Evolutionary conservation across 1,284 basidiomycete genomes (phyloP).

Genomic region (Xanthoconium separans): DNA sequence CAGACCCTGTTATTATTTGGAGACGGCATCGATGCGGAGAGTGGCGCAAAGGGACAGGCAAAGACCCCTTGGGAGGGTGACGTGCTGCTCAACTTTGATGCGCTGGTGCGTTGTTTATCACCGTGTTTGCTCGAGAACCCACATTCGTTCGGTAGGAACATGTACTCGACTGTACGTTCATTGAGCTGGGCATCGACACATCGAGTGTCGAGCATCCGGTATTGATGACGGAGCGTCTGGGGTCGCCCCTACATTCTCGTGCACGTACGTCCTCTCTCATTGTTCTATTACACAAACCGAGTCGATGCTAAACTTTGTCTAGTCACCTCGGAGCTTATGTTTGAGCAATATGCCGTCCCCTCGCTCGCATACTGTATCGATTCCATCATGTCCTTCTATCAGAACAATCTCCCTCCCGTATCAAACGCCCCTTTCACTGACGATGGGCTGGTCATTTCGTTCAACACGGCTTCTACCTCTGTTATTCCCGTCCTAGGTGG

Average conservation of each 20-base stretch:
- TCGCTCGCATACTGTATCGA: slow-evolving; percentile 90
- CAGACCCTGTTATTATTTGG: slow-evolving; percentile 83
- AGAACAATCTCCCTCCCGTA: slow-evolving; percentile 53
- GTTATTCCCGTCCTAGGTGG: slow-evolving; percentile 85
- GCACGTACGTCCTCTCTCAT: slow-evolving; percentile 55
- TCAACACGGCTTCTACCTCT: slow-evolving; percentile 84
- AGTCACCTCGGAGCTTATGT: slow-evolving; percentile 93
- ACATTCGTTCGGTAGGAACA: slow-evolving; percentile 67
- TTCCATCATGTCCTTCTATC: slow-evolving; percentile 88
- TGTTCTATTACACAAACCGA: neutral
- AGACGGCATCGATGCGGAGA: slow-evolving; percentile 80
- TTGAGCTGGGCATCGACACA: slow-evolving; percentile 82
- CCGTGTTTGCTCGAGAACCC: neutral
- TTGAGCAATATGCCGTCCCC: slow-evolving; percentile 91
- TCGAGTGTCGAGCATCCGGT: slow-evolving; percentile 85
- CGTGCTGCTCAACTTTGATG: slow-evolving; percentile 85
- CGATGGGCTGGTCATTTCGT: slow-evolving; percentile 83
- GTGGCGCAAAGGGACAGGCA: slow-evolving; percentile 74
- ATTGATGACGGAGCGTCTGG: slow-evolving; percentile 91
- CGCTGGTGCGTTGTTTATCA: slow-evolving; percentile 63
- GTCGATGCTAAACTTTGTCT: neutral
- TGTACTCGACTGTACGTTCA: slow-evolving; percentile 90
- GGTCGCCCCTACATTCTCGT: slow-evolving; percentile 88
- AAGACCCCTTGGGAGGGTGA: slow-evolving; percentile 90
- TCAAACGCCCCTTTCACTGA: slow-evolving; percentile 40